These are phyloP conservation scores for Sarocladium brachiariae DNA, from an alignment of 2,329 filamentous ascomycete species.

Conservation along the genomic window DNA sequence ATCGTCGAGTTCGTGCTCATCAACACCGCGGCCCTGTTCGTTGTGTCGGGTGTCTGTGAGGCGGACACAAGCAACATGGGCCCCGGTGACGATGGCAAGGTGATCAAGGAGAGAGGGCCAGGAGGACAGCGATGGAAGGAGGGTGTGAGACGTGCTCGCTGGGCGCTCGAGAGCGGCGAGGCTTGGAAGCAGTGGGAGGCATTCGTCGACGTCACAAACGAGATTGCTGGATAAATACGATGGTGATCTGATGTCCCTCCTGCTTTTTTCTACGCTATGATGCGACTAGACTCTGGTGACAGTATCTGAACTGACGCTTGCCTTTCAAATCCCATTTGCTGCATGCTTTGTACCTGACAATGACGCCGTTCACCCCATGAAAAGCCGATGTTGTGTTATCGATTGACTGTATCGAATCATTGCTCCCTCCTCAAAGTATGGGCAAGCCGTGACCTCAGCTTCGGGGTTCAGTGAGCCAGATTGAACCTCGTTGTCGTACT, in stretches of 20 bases:
- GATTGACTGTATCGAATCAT: too few relatives aligned
- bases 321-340: not conserved
- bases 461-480: too few relatives aligned
- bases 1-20: conserved; percentile 91
- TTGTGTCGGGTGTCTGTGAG: conserved; percentile 80
- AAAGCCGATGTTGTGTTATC: too few relatives aligned
- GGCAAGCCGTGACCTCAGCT: too few relatives aligned
- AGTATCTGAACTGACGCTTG: too few relatives aligned
- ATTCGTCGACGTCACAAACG: conserved; percentile 79
- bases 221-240: conserved; percentile 20
- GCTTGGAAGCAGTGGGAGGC: conserved; percentile 76
- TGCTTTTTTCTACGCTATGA: too few relatives aligned
- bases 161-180: conserved; percentile 80
- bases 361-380: too few relatives aligned
- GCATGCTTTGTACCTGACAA: not conserved
- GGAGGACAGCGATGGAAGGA: conserved; percentile 92
- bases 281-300: too few relatives aligned
- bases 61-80: conserved; percentile 75
- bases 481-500: not conserved
- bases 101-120: conserved; percentile 76
- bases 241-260: not conserved
- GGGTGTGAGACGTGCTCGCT: conserved; percentile 77
- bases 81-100: conserved; percentile 68
- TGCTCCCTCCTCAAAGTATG: too few relatives aligned
- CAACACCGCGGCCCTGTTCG: conserved; percentile 85